Base-by-base conservation (phyloP, 139 green algal genomes). In the Tetraselmis striata region DNA sequence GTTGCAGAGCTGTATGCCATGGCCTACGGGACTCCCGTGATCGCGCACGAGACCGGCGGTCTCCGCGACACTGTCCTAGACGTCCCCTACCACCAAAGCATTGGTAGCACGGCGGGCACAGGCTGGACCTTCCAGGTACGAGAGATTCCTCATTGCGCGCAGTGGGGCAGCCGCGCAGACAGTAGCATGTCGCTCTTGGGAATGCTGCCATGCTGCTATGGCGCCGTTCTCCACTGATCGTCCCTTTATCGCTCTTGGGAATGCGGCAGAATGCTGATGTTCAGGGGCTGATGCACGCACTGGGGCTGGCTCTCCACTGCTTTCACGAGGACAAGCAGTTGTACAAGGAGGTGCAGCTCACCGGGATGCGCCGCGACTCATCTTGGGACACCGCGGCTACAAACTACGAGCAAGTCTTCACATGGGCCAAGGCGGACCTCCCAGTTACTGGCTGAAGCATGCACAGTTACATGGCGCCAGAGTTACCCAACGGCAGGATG, bases 1-100 rank as follows among this genome's bases (percentile, higher is more conserved):
- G n/a, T n/a, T n/a, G 30, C 27, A 30, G 87, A 92, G 91, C 86
- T 98, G 79, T 98, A 99, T 75, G 96, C 96, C 28, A 98, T 99
- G 95, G 89, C 92, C 0, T 99, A 99, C 84, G 97, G 97, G 77
- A 98, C 96, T 18, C 91, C 98, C 28, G 95, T 95, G 1, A 90
- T 99, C 83, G 95, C 93, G 78, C 93, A 97, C 84, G 90, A 90
- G 80, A 97, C 97, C 22, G 93, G 93, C 30, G 94, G 95, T 0
- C 85, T 98, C 81, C 81, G 93, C 1, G 94, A 98, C 85, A 98
- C 95, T 0, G 93, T 98, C 1, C 82, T 88, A 83, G 45, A 67
- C 18, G 45, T 67, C 11, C 45, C 45, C 18, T 67, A 67, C 18
- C 45, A 67, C 18, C 11, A 67, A 5, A 67, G 45, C 45, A 67